Evolutionary conservation across 2,329 filamentous ascomycete species (phyloP).

Genomic region (Verticillium albo-atrum): DNA sequence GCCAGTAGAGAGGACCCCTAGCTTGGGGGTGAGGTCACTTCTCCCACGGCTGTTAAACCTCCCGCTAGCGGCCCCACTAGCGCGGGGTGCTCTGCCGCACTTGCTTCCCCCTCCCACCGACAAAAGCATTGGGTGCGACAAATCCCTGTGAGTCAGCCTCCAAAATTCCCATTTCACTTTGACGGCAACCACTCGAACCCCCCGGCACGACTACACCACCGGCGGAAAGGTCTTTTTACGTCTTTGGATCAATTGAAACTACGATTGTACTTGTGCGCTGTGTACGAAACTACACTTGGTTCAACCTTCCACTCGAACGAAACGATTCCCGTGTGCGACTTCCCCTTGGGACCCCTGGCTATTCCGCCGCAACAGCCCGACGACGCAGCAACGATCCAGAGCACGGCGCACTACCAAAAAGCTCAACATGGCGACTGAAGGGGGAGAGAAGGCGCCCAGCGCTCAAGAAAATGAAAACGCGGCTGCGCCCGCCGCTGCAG

Average conservation of each 20-base stretch:
- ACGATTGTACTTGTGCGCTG: not conserved
- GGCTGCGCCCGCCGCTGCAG: not conserved
- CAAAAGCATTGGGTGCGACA: not conserved
- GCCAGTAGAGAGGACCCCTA: not conserved
- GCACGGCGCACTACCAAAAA: not conserved
- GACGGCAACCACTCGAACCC: not conserved
- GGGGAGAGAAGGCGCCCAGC: not conserved
- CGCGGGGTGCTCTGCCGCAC: not conserved
- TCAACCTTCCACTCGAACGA: not conserved
- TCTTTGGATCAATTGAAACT: not conserved
- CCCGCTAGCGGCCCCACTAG: not conserved
- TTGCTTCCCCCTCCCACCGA: not conserved
- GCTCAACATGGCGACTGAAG: not conserved
- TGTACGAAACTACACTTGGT: not conserved
- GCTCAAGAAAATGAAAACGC: not conserved
- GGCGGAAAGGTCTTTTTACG: not conserved
- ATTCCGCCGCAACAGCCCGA: too few relatives aligned
- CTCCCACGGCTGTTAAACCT: not conserved
- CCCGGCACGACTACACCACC: not conserved
- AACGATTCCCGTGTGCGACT: not conserved
- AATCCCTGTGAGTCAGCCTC: slow-evolving; percentile 14
- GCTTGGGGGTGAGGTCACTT: not conserved
- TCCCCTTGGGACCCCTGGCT: not conserved
- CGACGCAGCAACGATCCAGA: not conserved
- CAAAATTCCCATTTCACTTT: slow-evolving; percentile 9